These are phyloP conservation scores for Endotrypanum monterogeii DNA, from an alignment of 208 protist genomes.

Conservation along the genomic window DNA sequence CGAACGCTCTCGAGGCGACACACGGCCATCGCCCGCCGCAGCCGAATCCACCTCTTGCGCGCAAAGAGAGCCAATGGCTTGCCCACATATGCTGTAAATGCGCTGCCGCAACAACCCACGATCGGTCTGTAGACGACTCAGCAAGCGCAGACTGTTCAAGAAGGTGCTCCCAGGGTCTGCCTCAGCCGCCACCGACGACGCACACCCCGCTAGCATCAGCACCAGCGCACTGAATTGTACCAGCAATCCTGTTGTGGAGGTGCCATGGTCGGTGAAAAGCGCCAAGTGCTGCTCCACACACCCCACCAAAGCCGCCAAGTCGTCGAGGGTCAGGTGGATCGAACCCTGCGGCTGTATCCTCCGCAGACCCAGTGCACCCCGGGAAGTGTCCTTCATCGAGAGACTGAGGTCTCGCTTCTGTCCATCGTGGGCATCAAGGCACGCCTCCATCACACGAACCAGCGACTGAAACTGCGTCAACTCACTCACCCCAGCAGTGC, in stretches of 20 bases:
- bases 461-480: conserved; percentile 39
- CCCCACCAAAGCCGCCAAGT: conserved; percentile 45
- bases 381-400: neutral
- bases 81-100: conserved; percentile 19
- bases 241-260: conserved; percentile 39
- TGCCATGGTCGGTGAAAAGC: conserved; percentile 29
- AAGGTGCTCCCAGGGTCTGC: conserved; percentile 15
- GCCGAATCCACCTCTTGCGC: neutral
- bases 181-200: conserved; percentile 14
- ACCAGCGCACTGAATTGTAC: conserved; percentile 55
- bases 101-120: conserved; percentile 30
- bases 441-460: conserved; percentile 69
- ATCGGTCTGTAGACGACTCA: conserved; percentile 34
- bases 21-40: neutral
- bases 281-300: conserved; percentile 44
- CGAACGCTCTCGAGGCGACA: conserved; percentile 3
- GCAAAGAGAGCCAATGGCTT: conserved; percentile 17
- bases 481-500: conserved; percentile 11
- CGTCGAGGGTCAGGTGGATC: conserved; percentile 34
- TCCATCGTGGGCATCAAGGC: conserved; percentile 38
- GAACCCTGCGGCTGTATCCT: neutral
- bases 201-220: conserved; percentile 25
- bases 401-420: conserved; percentile 1
- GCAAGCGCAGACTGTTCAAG: conserved; percentile 21
- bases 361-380: neutral